Percentiles rank a stretch among this genome's conserved stretches.
These are phyloP conservation scores for Trichoderma sp. DNA, from an alignment of 2,329 filamentous ascomycete species.

Conservation along the genomic window DNA sequence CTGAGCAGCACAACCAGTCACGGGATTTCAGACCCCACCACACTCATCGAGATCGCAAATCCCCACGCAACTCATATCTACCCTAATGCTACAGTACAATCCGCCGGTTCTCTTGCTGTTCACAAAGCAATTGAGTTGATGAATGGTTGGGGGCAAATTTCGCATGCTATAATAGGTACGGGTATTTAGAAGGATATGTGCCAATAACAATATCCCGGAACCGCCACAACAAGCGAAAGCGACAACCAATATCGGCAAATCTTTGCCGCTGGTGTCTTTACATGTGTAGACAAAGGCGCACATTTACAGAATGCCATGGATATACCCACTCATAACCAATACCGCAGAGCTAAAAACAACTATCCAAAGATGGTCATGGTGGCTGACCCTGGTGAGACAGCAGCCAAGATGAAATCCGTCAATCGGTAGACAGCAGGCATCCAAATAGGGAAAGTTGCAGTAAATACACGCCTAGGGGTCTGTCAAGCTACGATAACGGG, in stretches of 20 bases:
- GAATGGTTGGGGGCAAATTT: neutral
- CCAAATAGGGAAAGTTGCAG: neutral
- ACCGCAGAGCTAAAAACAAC: neutral
- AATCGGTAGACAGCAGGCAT: neutral
- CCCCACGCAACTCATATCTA: neutral
- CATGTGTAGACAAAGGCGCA: neutral
- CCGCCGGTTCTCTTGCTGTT: neutral
- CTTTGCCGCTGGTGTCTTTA: neutral
- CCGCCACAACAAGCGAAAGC: neutral
- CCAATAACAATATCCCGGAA: neutral
- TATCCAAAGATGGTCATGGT: neutral
- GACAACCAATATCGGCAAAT: neutral
- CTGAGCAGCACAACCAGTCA: neutral
- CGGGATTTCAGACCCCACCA: neutral
- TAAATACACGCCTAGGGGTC: neutral
- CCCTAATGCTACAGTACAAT: neutral
- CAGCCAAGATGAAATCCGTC: neutral
- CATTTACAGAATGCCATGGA: neutral
- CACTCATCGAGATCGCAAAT: neutral
- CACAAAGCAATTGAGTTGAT: neutral
- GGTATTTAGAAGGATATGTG: neutral
- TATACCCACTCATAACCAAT: neutral
- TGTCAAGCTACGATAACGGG: neutral
- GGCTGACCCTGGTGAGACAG: neutral
- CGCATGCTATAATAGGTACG: neutral